phyloP scores from a whole-genome alignment of 2,329 filamentous ascomycete species.

The Seiridium cupressi region DNA sequence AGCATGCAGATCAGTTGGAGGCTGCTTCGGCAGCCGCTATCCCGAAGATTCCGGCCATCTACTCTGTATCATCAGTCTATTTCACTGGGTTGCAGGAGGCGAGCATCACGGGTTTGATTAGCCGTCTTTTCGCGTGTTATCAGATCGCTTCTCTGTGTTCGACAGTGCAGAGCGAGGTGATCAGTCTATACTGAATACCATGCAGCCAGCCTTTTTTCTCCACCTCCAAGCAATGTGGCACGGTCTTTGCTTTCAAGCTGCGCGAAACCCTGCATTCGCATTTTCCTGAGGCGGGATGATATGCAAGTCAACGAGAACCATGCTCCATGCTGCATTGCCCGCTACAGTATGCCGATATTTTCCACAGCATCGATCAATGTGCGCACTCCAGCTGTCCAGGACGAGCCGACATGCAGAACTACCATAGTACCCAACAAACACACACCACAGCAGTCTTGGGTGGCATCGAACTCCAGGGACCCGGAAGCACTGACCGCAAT shows the following conservation, averaged over 20 bases:
- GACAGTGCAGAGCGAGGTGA: too few species aligned
- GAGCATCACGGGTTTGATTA: too few species aligned
- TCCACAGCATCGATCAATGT: background rate
- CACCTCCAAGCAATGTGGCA: background rate
- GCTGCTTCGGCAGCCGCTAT: background rate
- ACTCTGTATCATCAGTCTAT: too few species aligned
- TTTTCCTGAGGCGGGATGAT: background rate
- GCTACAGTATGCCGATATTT: background rate
- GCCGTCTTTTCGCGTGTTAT: too few species aligned
- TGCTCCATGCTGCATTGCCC: constrained; percentile 1
- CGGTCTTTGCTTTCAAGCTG: constrained; percentile 1
- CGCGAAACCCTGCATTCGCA: constrained; percentile 6
- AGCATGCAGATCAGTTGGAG: background rate
- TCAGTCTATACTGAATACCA: too few species aligned
- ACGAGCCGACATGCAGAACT: background rate
- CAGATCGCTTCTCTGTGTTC: too few species aligned
- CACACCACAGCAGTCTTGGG: too few species aligned
- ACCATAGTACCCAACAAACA: background rate
- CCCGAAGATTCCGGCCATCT: background rate
- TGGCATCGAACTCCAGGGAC: background rate
- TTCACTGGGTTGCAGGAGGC: too few species aligned
- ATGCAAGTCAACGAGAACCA: constrained; percentile 10
- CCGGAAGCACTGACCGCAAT: background rate
- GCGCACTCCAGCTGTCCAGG: background rate
- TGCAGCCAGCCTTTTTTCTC: background rate